These are phyloP conservation scores for Aureobasidium sp. DNA, from an alignment of 2,329 filamentous ascomycete genomes.

Conservation along the genomic window DNA sequence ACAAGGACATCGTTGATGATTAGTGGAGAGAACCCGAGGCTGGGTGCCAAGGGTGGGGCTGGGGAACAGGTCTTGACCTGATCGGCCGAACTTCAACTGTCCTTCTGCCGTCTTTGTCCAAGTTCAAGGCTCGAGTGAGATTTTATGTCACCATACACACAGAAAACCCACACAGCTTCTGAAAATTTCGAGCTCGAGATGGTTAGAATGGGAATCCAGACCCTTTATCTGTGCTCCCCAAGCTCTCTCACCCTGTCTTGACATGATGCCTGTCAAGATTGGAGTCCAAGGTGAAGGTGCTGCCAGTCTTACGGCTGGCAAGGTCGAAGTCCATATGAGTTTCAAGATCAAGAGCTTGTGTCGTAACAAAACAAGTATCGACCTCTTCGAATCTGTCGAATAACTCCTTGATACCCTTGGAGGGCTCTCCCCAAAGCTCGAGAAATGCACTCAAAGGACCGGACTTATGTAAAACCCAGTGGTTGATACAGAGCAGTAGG, in stretches of 20 bases:
- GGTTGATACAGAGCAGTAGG: no score
- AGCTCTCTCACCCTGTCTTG: background rate
- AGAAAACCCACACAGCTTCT: no score
- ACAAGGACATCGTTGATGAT: background rate
- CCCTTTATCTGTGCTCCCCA: background rate
- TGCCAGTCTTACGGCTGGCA: background rate
- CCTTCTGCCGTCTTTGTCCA: no score
- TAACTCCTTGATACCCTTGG: background rate
- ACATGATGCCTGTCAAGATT: background rate
- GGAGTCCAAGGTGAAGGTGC: background rate
- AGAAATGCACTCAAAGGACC: background rate
- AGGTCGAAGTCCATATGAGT: background rate
- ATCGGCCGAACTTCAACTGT: background rate
- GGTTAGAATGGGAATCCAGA: background rate
- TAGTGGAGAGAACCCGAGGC: no score
- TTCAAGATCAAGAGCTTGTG: background rate
- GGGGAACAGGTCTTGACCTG: background rate
- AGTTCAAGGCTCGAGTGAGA: no score
- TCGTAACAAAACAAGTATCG: background rate
- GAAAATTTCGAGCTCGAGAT: background rate
- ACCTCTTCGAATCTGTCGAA: background rate
- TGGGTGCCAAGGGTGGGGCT: slow-evolving; percentile 1
- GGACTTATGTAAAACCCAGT: no score
- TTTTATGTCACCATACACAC: no score
- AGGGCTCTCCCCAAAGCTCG: background rate